Conservation (phyloP, 768 basidiomycete genomes). For the Clathrus columnatus region DNA sequence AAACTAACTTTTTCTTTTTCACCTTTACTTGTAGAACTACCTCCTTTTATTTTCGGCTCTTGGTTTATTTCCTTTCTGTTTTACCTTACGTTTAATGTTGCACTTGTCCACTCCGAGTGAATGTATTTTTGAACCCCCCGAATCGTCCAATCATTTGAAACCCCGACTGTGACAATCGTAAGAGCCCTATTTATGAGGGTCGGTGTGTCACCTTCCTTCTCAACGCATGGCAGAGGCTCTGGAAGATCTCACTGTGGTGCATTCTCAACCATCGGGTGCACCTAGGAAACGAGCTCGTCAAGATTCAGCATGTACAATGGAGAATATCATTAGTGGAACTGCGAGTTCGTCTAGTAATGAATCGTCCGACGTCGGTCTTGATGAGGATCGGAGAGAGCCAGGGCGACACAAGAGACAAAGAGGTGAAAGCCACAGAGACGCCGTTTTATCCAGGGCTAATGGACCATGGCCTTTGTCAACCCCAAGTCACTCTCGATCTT, state of each 20-base stretch:
- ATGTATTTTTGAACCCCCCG: neutral
- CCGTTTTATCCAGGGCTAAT: neutral
- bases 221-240: slow-evolving; percentile 1
- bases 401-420: slow-evolving; percentile 10
- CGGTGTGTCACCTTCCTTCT: neutral
- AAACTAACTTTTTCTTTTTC: neutral
- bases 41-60: neutral
- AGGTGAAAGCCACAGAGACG: slow-evolving; percentile 1
- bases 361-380: neutral
- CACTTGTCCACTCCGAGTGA: neutral
- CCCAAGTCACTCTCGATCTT: neutral
- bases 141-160: neutral
- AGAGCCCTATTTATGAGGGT: neutral
- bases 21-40: slow-evolving; percentile 5
- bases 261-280: neutral
- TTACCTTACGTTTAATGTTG: neutral
- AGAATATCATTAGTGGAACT: neutral
- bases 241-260: neutral
- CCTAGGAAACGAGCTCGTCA: slow-evolving; percentile 8
- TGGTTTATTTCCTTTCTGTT: neutral
- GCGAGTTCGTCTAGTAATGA: neutral
- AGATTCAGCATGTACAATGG: slow-evolving; percentile 1
- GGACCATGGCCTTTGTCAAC: neutral
- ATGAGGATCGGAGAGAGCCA: neutral
- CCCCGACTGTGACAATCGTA: neutral